phyloP scores from a whole-genome alignment of 2,329 filamentous ascomycete genomes.

The Tolypocladium tundrense region DNA sequence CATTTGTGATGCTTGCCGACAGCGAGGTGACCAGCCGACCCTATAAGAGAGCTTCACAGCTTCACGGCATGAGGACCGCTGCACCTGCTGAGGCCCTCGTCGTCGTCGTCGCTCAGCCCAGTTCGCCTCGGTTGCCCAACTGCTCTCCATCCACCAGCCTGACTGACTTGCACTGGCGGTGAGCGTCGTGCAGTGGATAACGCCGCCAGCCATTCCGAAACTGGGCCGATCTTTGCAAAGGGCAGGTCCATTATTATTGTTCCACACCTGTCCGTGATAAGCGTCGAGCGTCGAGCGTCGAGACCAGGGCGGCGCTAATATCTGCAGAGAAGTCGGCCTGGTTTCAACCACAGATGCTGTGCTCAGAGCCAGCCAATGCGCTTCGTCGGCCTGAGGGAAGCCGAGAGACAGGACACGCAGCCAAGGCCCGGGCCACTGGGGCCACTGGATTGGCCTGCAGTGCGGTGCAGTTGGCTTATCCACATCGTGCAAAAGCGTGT shows the following conservation, averaged over 20 bases:
- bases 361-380: not conserved
- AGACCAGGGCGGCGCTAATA: constrained; percentile 1
- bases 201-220: not conserved
- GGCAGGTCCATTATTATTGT: not conserved
- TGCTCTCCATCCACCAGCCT: not conserved
- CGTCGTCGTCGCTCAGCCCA: not conserved
- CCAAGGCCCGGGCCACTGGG: not conserved
- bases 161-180: not conserved
- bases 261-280: constrained; percentile 1
- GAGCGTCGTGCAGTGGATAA: not conserved
- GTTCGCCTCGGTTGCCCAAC: not conserved
- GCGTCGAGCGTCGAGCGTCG: constrained; percentile 1
- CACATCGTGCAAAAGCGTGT: not conserved
- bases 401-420: not conserved
- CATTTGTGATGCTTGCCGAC: not conserved
- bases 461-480: not conserved
- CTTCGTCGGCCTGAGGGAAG: not conserved
- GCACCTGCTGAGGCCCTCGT: not conserved
- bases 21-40: not conserved
- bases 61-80: not conserved
- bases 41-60: not conserved
- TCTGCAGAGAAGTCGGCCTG: constrained; percentile 1
- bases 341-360: not conserved
- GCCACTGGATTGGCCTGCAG: not conserved
- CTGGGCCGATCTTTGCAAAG: not conserved